Conservation (phyloP, 1,284 basidiomycete genomes). For the Pseudozyma pruni region DNA sequence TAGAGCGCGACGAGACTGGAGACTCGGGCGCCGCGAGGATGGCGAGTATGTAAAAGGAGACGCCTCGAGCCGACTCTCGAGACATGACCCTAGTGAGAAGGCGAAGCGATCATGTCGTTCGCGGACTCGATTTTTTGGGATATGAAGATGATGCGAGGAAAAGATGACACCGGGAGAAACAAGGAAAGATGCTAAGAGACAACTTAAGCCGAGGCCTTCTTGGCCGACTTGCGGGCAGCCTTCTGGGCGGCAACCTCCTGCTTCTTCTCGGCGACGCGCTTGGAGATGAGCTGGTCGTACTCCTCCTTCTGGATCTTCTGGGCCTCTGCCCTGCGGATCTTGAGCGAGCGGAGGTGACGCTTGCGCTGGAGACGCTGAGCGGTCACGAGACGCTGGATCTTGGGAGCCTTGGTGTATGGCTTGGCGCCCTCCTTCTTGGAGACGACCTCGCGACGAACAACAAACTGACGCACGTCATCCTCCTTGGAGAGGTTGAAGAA, state of each 20-base stretch:
- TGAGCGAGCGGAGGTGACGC: slow-evolving; percentile 89
- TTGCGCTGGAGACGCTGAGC: slow-evolving; percentile 95
- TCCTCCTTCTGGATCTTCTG: slow-evolving; percentile 96
- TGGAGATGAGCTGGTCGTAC: slow-evolving; percentile 79
- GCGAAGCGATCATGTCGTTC: slow-evolving; percentile 18
- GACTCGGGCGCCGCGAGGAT: too few relatives aligned
- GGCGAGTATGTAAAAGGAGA: slow-evolving; percentile 8
- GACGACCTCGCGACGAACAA: slow-evolving; percentile 84
- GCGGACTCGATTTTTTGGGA: slow-evolving; percentile 26
- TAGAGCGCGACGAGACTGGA: too few relatives aligned
- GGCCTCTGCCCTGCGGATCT: slow-evolving; percentile 85
- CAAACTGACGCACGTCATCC: slow-evolving; percentile 96
- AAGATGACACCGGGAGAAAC: slow-evolving; percentile 10
- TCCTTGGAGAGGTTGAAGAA: slow-evolving; percentile 99
- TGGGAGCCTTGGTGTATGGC: slow-evolving; percentile 96
- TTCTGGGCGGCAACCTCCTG: slow-evolving; percentile 61
- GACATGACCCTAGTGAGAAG: slow-evolving; percentile 21
- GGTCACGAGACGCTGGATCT: slow-evolving; percentile 78
- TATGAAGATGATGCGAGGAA: slow-evolving; percentile 18
- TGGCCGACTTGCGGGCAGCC: slow-evolving; percentile 52
- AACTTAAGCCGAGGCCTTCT: slow-evolving; percentile 51
- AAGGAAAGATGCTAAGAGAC: slow-evolving; percentile 25
- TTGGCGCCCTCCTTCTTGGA: slow-evolving; percentile 94
- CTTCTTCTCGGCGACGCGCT: slow-evolving; percentile 94
- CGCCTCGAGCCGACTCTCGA: slow-evolving; percentile 40